These are phyloP conservation scores for Dillenia turbinata DNA, from an alignment of 164 flowering plant genomes.

Conservation along the genomic window DNA sequence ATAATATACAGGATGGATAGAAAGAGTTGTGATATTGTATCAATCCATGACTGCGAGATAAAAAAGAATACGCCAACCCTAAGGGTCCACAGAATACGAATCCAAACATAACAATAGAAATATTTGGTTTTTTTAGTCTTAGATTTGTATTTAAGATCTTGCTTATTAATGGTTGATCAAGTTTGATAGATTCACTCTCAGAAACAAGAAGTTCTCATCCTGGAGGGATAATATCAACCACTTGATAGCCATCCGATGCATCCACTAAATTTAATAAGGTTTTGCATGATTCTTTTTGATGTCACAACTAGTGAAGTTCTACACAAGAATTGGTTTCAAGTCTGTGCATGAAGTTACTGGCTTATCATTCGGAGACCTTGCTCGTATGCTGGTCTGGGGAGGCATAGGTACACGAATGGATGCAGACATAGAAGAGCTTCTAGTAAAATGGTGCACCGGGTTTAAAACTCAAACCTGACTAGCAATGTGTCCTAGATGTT, in stretches of 20 bases:
- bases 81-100: too few relatives aligned
- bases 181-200: neutral
- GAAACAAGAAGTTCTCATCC: slow-evolving; percentile 3
- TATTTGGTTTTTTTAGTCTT: neutral
- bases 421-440: slow-evolving; percentile 60
- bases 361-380: slow-evolving; percentile 49
- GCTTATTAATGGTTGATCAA: neutral
- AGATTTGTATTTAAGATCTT: neutral
- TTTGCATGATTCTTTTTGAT: neutral
- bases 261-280: neutral
- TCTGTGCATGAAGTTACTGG: slow-evolving; percentile 70
- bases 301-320: slow-evolving; percentile 76
- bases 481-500: too few relatives aligned
- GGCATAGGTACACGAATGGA: slow-evolving; percentile 86
- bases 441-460: slow-evolving; percentile 65
- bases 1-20: too few relatives aligned
- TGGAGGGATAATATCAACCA: slow-evolving; percentile 4
- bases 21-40: too few relatives aligned
- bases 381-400: slow-evolving; percentile 83
- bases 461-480: slow-evolving; percentile 33
- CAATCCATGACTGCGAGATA: too few relatives aligned
- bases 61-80: too few relatives aligned
- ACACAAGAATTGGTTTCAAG: slow-evolving; percentile 77
- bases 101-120: too few relatives aligned
- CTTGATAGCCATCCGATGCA: neutral